Evolutionary conservation across 2,329 filamentous ascomycete species (phyloP).

Genomic region (Penicillium sp.): DNA sequence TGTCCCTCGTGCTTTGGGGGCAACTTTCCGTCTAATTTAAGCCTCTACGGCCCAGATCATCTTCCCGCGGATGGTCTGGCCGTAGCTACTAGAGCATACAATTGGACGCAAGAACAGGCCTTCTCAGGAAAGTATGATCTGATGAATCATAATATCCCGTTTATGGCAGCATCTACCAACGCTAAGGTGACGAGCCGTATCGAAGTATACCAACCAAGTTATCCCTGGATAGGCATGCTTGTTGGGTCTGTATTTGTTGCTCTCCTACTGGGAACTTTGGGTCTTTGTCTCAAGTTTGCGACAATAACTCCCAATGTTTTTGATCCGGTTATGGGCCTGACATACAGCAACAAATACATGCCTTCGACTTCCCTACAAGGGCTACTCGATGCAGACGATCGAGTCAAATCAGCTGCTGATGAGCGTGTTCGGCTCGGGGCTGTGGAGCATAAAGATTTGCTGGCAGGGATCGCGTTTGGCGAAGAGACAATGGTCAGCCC

Average conservation of each 20-base stretch:
- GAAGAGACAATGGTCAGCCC: background rate
- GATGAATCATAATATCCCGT: background rate
- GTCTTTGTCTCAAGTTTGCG: background rate
- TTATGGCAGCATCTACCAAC: slow-evolving; percentile 7
- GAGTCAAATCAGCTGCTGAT: background rate
- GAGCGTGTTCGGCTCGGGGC: background rate
- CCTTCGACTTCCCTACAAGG: background rate
- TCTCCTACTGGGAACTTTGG: background rate
- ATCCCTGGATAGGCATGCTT: slow-evolving; percentile 1
- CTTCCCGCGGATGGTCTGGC: background rate
- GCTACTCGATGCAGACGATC: background rate
- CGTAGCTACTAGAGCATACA: background rate
- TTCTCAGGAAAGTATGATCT: background rate
- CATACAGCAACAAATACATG: slow-evolving; percentile 5
- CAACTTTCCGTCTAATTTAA: slow-evolving; percentile 1
- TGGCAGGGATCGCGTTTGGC: background rate
- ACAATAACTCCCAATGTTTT: slow-evolving; percentile 7
- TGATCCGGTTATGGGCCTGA: slow-evolving; percentile 8
- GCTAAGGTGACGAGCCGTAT: slow-evolving; percentile 1
- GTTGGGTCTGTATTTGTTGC: background rate
- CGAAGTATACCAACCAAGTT: slow-evolving; percentile 1
- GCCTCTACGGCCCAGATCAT: background rate
- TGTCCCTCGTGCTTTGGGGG: slow-evolving; percentile 3
- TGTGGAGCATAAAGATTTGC: background rate
- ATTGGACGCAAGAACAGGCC: too few species aligned